Conservation (phyloP, 768 basidiomycete species). For the Boletus reticulatus region DNA sequence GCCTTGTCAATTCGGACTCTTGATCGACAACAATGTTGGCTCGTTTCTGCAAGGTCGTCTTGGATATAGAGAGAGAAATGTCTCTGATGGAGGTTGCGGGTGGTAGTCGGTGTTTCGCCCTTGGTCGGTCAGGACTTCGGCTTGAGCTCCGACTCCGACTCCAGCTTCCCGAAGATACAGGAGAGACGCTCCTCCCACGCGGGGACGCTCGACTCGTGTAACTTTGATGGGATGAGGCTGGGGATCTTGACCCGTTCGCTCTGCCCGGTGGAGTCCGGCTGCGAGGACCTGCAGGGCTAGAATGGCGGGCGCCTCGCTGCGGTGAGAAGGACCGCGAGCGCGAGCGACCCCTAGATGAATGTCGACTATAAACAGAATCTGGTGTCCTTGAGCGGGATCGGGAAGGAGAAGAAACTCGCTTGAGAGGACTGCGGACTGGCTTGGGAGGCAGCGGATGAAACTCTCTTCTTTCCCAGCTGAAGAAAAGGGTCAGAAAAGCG, state of each 20-base stretch:
- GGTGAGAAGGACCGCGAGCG: slow-evolving; percentile 61
- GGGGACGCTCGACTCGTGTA: slow-evolving; percentile 30
- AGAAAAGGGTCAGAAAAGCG: slow-evolving; percentile 6
- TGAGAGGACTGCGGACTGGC: slow-evolving; percentile 33
- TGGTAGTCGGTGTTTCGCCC: slow-evolving; percentile 65
- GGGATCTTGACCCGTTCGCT: slow-evolving; percentile 38
- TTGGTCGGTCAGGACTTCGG: slow-evolving; percentile 52
- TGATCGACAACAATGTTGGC: slow-evolving; percentile 18
- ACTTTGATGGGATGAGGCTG: slow-evolving; percentile 43
- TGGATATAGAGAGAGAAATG: slow-evolving; percentile 31
- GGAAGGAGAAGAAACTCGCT: slow-evolving; percentile 45
- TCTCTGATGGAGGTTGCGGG: slow-evolving; percentile 40
- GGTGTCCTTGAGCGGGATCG: slow-evolving; percentile 54
- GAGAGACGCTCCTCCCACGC: slow-evolving; percentile 50
- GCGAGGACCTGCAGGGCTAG: slow-evolving; percentile 44
- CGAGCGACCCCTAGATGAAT: slow-evolving; percentile 64
- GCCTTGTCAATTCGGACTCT: slow-evolving; percentile 28
- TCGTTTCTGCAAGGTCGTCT: slow-evolving; percentile 26
- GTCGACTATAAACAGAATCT: slow-evolving; percentile 62
- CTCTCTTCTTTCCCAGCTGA: slow-evolving; percentile 70
- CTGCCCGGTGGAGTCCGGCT: slow-evolving; percentile 52
- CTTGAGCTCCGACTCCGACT: slow-evolving; percentile 54
- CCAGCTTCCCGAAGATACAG: slow-evolving; percentile 52
- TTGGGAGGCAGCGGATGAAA: slow-evolving; percentile 40
- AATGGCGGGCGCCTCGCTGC: slow-evolving; percentile 51